Percentiles rank a stretch among this genome's conserved stretches.
These are phyloP conservation scores for Digitaria exilis DNA, from an alignment of 202 grass and related monocot species.

Conservation along the genomic window DNA sequence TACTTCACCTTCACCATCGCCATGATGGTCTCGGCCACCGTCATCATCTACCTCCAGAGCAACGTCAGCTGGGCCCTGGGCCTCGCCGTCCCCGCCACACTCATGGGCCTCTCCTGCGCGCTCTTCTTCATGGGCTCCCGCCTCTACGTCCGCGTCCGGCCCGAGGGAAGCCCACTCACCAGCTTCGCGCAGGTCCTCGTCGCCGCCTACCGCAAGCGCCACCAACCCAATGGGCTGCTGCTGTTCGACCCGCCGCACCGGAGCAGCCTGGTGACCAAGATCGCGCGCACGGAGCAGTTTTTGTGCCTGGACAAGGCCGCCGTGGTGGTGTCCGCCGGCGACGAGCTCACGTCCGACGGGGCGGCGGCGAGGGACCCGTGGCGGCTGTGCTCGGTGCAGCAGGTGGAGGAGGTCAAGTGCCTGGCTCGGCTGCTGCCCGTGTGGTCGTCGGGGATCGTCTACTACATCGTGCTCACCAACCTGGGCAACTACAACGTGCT, in stretches of 20 bases:
- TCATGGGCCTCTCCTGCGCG: conserved; percentile 65
- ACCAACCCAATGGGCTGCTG: too few relatives aligned
- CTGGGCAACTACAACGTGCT: conserved; percentile 59
- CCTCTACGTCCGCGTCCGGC: conserved; percentile 62
- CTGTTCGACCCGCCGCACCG: conserved; percentile 65
- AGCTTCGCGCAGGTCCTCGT: conserved; percentile 51
- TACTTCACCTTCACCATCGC: conserved; percentile 84
- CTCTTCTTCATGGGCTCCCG: conserved; percentile 63
- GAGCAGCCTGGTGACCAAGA: conserved; percentile 62
- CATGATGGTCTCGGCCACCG: conserved; percentile 60
- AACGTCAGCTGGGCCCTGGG: conserved; percentile 70
- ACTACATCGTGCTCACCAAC: conserved; percentile 50
- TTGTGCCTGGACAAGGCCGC: conserved; percentile 66
- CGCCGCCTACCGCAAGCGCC: conserved; percentile 57
- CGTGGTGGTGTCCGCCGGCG: neutral
- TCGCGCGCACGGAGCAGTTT: conserved; percentile 58
- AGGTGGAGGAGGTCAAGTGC: conserved; percentile 85
- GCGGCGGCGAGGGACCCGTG: conserved; percentile 11
- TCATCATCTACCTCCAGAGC: conserved; percentile 93
- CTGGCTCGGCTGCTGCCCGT: conserved; percentile 55
- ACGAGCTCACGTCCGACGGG: conserved; percentile 14
- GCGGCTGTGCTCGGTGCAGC: conserved; percentile 60
- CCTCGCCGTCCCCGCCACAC: conserved; percentile 53
- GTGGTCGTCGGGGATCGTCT: conserved; percentile 64
- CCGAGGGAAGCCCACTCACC: conserved; percentile 80